Evolutionary conservation across 768 basidiomycete species (phyloP), one percentile per base, ranked within the genome.

Genomic region (Pisolithus sp.): DNA sequence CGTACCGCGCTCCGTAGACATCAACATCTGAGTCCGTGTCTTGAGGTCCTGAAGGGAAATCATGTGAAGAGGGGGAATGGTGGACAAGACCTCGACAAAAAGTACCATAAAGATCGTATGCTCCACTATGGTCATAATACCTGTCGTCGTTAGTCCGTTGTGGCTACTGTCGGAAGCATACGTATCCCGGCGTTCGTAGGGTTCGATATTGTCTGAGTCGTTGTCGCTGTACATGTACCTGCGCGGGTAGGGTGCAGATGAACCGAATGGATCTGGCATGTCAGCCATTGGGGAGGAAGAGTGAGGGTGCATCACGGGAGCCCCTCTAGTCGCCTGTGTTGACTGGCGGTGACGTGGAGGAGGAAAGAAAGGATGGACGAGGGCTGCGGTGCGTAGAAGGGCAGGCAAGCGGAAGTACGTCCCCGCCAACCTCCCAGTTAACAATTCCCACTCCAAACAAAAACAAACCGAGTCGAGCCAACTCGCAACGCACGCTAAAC

Each of bases 21-120:
- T 81, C 89, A 48, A 78, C 78, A 57, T 92, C 90, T 17, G 89
- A 91, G 68, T 93, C 90, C 30, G 86, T 90, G 69, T 93, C 90
- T 67, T 79, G 85, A 55, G 82, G 80, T 46, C 82, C 88, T 89
- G 62, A 34, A 53, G 52, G 57, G 52, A 60, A 48, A 53, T 53
- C 51, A 26, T 55, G 42, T 47, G 28, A 55, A 44, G 46, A 59
- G 44, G 53, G n/a, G 45, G 50, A 31, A 15, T 42, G 12, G 21
- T 15, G 44, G 57, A 20, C 60, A 36, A 43, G 36, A 1, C 17
- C 26, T 41, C 12, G 30, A 31, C 10, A 36, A 59, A 36, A 59
- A 76, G 57, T 52, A 82, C 85, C 77, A 68, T 86, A 87, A 20
- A 73, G 67, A 54, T 85, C 84, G 56, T 86, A 88, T 50, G 73